Base-by-base conservation (phyloP, 73 alveolate species). In the Uronychia binucleata region DNA sequence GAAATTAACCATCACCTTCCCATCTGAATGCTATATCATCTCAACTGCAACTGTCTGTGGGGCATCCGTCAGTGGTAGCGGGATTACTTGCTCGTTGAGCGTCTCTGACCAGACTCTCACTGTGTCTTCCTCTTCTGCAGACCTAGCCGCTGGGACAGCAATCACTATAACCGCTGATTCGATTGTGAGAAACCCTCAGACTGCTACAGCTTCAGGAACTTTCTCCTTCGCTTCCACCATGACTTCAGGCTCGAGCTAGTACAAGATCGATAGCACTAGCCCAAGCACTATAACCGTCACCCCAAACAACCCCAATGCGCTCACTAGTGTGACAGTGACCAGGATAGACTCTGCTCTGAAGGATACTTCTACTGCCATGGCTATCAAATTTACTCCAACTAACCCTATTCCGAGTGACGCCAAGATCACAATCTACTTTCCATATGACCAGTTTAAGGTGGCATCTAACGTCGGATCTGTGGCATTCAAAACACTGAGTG, bases 331-430 rank as follows among this genome's bases (percentile, higher is more conserved):
- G 8, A 25, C 81, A 0, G 80, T 59, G 1, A 31, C 81, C 26
- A 57, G 88, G 33, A 75, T n/a, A 31, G 88, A 81, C n/a, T 33
- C 76, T 34, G n/a, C 89, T 28, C 11, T n/a, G 30, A 83, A 83
- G 46, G 81, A 83, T 74, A 79, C 46, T 60, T 83, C 33, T 0
- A 83, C 92, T 29, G 78, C 31, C 79, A 80, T 80, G 11, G 83
- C 82, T 5, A 76, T 89, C 74, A 84, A 77, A 57, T 87, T 86
- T 34, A 57, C 74, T 0, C 84, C 89, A 26, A 86, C 95, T 13
- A 89, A 89, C 59, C 92, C 95, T 11, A 79, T 89, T 19, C 88
- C 88, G 26, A 67, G 75, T 59, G 78, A 74, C 59, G 79, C 92
- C 5, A 26, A 28, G 31, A 74, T 89, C n/a, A 84, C 85, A 31